phyloP scores from a whole-genome alignment of 768 basidiomycete species.

The Leccinellum rugosiceps region DNA sequence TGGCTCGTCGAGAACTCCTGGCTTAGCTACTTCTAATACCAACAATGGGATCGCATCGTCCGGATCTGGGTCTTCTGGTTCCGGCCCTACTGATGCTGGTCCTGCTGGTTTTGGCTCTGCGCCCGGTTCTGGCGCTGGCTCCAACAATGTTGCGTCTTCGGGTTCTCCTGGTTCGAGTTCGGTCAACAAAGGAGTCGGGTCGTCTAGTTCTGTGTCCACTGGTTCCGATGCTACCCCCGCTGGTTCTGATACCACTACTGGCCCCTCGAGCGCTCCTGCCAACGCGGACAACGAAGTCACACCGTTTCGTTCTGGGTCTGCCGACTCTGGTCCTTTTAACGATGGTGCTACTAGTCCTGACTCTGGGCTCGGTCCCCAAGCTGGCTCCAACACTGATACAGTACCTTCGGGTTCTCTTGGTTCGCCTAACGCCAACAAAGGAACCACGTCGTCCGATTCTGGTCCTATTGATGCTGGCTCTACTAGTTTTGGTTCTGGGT shows the following conservation, averaged over 20 bases:
- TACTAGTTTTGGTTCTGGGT: not conserved
- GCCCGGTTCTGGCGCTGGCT: not conserved
- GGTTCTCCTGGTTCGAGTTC: not conserved
- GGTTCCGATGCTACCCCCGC: not conserved
- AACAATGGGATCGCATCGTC: too few relatives aligned
- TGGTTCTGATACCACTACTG: not conserved
- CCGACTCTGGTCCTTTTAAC: not conserved
- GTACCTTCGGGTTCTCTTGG: not conserved
- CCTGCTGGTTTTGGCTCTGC: not conserved
- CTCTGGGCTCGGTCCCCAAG: not conserved
- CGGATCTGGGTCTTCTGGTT: too few relatives aligned
- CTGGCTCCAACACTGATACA: not conserved
- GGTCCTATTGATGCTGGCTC: not conserved
- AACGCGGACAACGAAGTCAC: not conserved
- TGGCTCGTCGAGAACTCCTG: too few relatives aligned
- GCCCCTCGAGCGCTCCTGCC: not conserved
- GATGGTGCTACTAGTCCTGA: not conserved
- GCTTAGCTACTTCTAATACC: too few relatives aligned
- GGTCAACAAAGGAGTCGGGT: not conserved
- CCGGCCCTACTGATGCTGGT: too few relatives aligned
- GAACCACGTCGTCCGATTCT: not conserved
- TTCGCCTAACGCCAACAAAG: not conserved
- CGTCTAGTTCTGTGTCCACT: not conserved
- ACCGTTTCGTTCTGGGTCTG: not conserved
- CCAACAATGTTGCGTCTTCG: not conserved